Evolutionary conservation across 1,284 basidiomycete genomes (phyloP), one percentile per base, ranked within the genome.

Genomic region (Pseudozyma tsukubaensis): DNA sequence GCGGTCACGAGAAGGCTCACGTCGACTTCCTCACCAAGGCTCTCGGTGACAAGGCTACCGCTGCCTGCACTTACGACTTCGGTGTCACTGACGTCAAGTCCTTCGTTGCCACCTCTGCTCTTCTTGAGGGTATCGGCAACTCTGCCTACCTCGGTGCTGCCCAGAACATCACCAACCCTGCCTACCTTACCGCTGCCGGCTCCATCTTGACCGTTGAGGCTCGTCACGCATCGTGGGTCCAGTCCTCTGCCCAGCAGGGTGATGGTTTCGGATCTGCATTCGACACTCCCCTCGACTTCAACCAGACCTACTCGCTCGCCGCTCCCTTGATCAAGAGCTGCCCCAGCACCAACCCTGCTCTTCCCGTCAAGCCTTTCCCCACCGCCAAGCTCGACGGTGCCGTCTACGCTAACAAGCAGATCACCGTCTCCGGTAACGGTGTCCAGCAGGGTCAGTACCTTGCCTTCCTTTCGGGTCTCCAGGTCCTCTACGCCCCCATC

Each of bases 11-110:
- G 84, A 84, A 85, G 36, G 83, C 86, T 0, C 90, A 88, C 84
- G 88, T 88, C 74, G 79, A 79, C 42, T 86, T 87, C 70, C 85
- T 88, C 59, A 85, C 83, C 66, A 78, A 75, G n/a, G 88, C 88
- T 3, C 87, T 92, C 53, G 90, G 90, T 3, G 85, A 84, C 37
- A 83, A 86, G 24, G 88, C 89, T 0, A 86, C 87, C 16, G 72
- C 87, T 79, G 85, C 87, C 11, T 91, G 90, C 87, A 85, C 84
- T 1, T 91, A 91, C 83, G 84, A 82, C 56, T 91, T 91, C 83
- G 87, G 88, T 21, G 52, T 79, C 36, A 78, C 72, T 37, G 78
- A 74, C 36, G 56, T 63, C 62, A 77, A 81, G 53, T 57, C 86
- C 2, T 91, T 91, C 82, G 85, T 88, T 37, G 86, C 87, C 13